Percentiles rank a stretch among this genome's conserved stretches.
Evolutionary conservation across 202 grass and related monocot genomes (phyloP).

Genomic region (Carex arenaria): DNA sequence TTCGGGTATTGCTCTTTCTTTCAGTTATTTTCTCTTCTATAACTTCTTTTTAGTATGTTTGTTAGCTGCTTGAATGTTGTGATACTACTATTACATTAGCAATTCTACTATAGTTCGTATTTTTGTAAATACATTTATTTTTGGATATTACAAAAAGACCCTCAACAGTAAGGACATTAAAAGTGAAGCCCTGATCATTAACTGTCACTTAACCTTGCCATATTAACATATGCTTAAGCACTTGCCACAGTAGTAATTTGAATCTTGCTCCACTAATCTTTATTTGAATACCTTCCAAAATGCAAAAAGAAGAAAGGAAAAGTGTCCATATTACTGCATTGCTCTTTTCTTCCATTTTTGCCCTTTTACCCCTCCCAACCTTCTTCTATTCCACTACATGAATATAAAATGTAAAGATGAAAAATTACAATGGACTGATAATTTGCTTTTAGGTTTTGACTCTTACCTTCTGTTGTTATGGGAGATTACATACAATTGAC

Average conservation of each 20-base stretch:
- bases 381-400: background rate
- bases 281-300: no score
- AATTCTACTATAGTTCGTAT: background rate
- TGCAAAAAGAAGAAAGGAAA: no score
- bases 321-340: background rate
- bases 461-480: background rate
- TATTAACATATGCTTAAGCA: no score
- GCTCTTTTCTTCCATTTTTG: background rate
- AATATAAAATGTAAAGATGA: background rate
- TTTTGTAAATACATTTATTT: background rate
- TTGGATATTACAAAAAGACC: background rate
- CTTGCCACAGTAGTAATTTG: no score
- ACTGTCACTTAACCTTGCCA: no score
- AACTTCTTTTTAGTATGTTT: background rate
- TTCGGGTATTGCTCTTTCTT: slow-evolving; percentile 55
- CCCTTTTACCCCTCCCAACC: background rate
- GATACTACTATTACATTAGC: background rate
- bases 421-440: background rate
- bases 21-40: background rate
- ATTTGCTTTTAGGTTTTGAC: background rate
- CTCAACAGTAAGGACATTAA: background rate
- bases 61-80: background rate
- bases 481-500: background rate
- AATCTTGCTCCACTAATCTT: no score
- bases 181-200: background rate